Evolutionary conservation across 2,329 filamentous ascomycete species (phyloP).

Genomic region (Aureobasidium sp.): DNA sequence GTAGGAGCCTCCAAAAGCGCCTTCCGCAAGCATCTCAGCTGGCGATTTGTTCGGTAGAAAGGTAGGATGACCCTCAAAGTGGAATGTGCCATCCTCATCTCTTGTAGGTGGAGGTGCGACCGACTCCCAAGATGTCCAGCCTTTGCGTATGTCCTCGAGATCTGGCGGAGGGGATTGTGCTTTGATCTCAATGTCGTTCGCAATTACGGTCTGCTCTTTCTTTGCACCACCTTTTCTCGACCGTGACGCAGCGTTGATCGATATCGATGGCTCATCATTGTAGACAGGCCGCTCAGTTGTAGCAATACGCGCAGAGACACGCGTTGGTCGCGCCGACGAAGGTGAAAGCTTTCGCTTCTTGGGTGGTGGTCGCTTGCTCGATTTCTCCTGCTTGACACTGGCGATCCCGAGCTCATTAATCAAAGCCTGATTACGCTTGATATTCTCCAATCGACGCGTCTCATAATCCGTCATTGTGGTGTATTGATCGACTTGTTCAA

Average conservation of each 20-base stretch:
- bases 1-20: slow-evolving; percentile 48
- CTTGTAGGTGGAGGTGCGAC: slow-evolving; percentile 36
- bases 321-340: slow-evolving; percentile 19
- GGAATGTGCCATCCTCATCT: slow-evolving; percentile 38
- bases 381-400: slow-evolving; percentile 20
- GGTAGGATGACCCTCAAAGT: slow-evolving; percentile 37
- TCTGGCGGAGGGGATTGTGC: slow-evolving; percentile 20
- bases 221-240: not conserved
- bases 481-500: not conserved
- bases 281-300: slow-evolving; percentile 33
- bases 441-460: slow-evolving; percentile 41
- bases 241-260: not conserved
- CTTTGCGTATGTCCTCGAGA: slow-evolving; percentile 29
- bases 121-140: slow-evolving; percentile 42
- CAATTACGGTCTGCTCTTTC: not conserved
- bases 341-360: slow-evolving; percentile 37
- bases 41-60: slow-evolving; percentile 51
- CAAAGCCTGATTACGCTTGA: slow-evolving; percentile 44
- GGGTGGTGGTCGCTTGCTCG: slow-evolving; percentile 22
- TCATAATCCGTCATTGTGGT: slow-evolving; percentile 35
- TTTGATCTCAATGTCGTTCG: not conserved
- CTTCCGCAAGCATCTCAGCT: slow-evolving; percentile 46
- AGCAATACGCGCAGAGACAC: slow-evolving; percentile 44
- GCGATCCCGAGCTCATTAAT: slow-evolving; percentile 43
- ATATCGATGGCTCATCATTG: slow-evolving; percentile 30